Conservation (phyloP, 805 yeast genomes). For the Hyphopichia homilentoma region DNA sequence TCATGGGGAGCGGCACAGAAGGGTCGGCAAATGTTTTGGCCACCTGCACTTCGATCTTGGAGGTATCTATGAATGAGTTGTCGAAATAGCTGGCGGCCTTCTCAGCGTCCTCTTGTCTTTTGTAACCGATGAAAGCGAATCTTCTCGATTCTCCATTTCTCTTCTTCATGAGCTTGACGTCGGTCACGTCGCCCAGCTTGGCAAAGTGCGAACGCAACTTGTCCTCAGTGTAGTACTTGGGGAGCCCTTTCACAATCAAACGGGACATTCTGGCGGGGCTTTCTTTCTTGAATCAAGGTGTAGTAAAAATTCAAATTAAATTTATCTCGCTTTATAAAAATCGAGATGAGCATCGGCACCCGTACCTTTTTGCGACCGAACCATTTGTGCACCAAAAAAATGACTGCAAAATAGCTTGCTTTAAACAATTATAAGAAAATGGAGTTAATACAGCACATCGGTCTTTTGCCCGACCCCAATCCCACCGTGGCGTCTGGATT, state of each 20-base stretch:
- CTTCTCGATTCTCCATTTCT: slow-evolving; percentile 84
- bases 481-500: slow-evolving; percentile 7
- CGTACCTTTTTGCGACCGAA: too few relatives aligned
- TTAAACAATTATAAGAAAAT: too few relatives aligned
- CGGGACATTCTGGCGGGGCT: slow-evolving; percentile 59
- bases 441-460: slow-evolving; percentile 32
- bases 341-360: too few relatives aligned
- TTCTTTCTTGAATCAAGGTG: too few relatives aligned
- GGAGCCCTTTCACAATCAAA: slow-evolving; percentile 87
- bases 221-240: slow-evolving; percentile 72
- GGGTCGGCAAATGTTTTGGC: slow-evolving; percentile 90
- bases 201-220: slow-evolving; percentile 64
- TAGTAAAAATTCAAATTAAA: too few relatives aligned
- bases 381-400: too few relatives aligned
- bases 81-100: slow-evolving; percentile 74
- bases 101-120: slow-evolving; percentile 67
- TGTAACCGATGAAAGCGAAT: slow-evolving; percentile 90
- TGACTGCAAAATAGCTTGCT: too few relatives aligned
- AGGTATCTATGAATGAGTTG: slow-evolving; percentile 76
- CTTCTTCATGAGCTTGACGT: slow-evolving; percentile 79
- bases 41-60: slow-evolving; percentile 69
- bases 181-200: slow-evolving; percentile 68
- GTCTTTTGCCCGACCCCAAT: slow-evolving; percentile 17
- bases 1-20: slow-evolving; percentile 60
- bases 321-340: too few relatives aligned